Evolutionary conservation across 495 filamentous ascomycete species (phyloP).

Genomic region (Evernia prunastri): DNA sequence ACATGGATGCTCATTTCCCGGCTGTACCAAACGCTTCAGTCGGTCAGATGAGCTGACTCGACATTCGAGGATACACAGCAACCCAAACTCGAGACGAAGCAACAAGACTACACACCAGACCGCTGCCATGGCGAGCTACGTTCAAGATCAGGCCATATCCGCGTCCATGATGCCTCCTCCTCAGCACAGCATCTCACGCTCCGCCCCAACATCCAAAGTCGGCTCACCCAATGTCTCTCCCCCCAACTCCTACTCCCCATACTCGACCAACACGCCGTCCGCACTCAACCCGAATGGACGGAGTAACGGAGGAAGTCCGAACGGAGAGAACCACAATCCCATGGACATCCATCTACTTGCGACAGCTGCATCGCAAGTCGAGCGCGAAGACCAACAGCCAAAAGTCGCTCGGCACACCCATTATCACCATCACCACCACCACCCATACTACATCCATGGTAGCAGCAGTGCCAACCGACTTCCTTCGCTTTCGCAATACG

Average conservation of each 20-base stretch:
- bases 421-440: slow-evolving; percentile 45
- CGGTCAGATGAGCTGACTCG: slow-evolving; percentile 94
- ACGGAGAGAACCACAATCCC: slow-evolving; percentile 30
- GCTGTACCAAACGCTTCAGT: slow-evolving; percentile 96
- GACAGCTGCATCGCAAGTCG: slow-evolving; percentile 80
- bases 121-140: slow-evolving; percentile 44
- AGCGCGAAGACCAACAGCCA: slow-evolving; percentile 62
- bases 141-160: slow-evolving; percentile 43
- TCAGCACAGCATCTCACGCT: slow-evolving; percentile 64
- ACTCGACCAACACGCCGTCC: slow-evolving; percentile 57
- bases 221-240: slow-evolving; percentile 94
- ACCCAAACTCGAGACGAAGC: slow-evolving; percentile 90
- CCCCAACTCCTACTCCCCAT: slow-evolving; percentile 79
- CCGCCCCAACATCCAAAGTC: slow-evolving; percentile 83
- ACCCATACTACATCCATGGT: slow-evolving; percentile 52
- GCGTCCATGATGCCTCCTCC: slow-evolving; percentile 74
- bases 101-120: slow-evolving; percentile 67
- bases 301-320: slow-evolving; percentile 41
- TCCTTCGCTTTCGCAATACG: slow-evolving; percentile 76
- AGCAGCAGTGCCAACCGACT: slow-evolving; percentile 53
- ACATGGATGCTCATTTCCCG: slow-evolving; percentile 87
- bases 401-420: slow-evolving; percentile 39
- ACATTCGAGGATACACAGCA: slow-evolving; percentile 97
- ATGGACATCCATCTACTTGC: slow-evolving; percentile 87
- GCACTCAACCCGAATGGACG: slow-evolving; percentile 61